Evolutionary conservation across 2,329 filamentous ascomycete genomes (phyloP).

Genomic region (Penicillium brevicompactum): DNA sequence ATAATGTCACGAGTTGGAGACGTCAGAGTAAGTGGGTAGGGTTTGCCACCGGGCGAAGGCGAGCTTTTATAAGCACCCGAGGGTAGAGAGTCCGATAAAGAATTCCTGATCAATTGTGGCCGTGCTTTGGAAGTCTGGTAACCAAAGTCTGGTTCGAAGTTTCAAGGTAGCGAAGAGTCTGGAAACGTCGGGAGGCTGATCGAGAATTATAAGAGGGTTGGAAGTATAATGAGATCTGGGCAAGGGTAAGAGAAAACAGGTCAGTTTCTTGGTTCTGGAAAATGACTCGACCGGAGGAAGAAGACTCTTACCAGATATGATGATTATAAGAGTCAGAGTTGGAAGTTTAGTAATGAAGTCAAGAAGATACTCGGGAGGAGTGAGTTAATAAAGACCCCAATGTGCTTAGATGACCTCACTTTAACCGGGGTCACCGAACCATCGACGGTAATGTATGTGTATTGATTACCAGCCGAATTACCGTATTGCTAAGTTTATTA

Average conservation of each 20-base stretch:
- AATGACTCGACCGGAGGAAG: conserved; percentile 25
- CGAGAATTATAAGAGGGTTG: conserved; percentile 12
- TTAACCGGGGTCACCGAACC: conserved; percentile 1
- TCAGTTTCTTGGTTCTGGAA: conserved; percentile 15
- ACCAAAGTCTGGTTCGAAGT: conserved; percentile 8
- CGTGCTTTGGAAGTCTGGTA: conserved; percentile 13
- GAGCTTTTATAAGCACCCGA: conserved; percentile 31
- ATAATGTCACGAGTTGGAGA: conserved; percentile 37
- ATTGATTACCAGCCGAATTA: background rate
- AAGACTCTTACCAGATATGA: conserved; percentile 6
- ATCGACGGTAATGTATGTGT: background rate
- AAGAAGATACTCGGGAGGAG: conserved; percentile 5
- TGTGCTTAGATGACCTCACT: conserved; percentile 13
- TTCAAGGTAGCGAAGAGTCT: conserved; percentile 29
- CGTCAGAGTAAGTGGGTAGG: conserved; percentile 27
- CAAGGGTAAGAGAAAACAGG: background rate
- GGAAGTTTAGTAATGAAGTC: conserved; percentile 10
- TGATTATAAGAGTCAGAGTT: conserved; percentile 8
- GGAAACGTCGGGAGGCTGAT: conserved; percentile 32
- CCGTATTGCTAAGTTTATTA: background rate
- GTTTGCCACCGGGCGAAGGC: conserved; percentile 34
- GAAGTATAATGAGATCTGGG: conserved; percentile 17
- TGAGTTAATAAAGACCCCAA: conserved; percentile 15
- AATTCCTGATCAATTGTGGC: conserved; percentile 23
- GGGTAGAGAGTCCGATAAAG: conserved; percentile 31